Conservation (phyloP, 805 yeast species). For the Komagataella populi region DNA sequence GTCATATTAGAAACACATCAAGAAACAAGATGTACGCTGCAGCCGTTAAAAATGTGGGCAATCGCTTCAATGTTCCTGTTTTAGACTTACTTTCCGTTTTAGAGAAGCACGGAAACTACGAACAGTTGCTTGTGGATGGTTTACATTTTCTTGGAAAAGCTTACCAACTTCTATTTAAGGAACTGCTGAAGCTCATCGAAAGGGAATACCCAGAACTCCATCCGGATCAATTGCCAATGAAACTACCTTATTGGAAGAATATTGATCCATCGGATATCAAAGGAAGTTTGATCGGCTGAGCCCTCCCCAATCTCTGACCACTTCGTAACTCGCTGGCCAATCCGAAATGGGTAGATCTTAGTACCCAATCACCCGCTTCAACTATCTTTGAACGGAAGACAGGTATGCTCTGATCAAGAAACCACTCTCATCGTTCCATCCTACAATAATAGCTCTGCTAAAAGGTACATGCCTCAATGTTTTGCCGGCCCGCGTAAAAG, state of each 20-base stretch:
- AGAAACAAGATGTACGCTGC: conserved; percentile 35
- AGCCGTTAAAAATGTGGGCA: conserved; percentile 32
- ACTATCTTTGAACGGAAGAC: too few relatives aligned
- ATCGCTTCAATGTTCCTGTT: conserved; percentile 34
- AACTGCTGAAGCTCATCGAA: conserved; percentile 17
- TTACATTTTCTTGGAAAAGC: conserved; percentile 27
- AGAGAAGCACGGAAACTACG: conserved; percentile 16
- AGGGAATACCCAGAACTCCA: conserved; percentile 20
- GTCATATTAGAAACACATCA: conserved; percentile 31
- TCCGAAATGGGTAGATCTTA: background rate
- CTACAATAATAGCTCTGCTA: background rate
- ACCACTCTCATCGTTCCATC: background rate
- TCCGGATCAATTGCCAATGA: conserved; percentile 5
- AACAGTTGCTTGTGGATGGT: conserved; percentile 25
- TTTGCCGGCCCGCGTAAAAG: background rate
- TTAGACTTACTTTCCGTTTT: conserved; percentile 40
- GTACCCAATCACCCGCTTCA: background rate
- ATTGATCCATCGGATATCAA: conserved; percentile 1
- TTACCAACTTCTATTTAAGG: conserved; percentile 23
- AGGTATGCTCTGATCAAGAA: background rate
- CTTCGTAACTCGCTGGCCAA: too few relatives aligned
- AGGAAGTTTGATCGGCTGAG: background rate
- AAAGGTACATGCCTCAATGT: background rate
- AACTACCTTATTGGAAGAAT: conserved; percentile 12
- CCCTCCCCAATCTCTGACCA: background rate